A percentile compares a stretch with the other conserved stretches of the same genome.
These are phyloP conservation scores for Mortierella hygrophila DNA, from an alignment of 192 early-diverging fungal species.

Conservation along the genomic window DNA sequence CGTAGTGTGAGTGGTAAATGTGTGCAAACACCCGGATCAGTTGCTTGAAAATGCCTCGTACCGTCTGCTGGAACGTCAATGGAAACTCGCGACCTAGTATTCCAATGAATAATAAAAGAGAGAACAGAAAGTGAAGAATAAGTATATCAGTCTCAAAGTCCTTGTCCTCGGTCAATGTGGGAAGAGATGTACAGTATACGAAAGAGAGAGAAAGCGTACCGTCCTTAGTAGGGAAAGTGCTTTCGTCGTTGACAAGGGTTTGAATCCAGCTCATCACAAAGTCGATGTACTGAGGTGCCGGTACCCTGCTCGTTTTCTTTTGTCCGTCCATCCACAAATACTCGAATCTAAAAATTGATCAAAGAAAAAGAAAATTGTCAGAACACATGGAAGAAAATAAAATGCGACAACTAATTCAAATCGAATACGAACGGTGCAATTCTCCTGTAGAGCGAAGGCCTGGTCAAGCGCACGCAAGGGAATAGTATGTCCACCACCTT, in stretches of 20 bases:
- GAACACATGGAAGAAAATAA: background rate
- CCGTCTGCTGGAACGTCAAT: constrained; percentile 74
- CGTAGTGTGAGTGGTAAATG: constrained; percentile 93
- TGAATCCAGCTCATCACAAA: constrained; percentile 91
- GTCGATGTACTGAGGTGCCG: constrained; percentile 96
- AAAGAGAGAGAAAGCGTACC: constrained; percentile 61
- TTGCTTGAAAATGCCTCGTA: constrained; percentile 85
- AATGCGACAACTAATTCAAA: background rate
- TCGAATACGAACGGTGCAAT: background rate
- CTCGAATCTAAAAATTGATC: constrained; percentile 66
- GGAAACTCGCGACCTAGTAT: constrained; percentile 87
- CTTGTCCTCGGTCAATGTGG: background rate
- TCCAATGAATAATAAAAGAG: background rate
- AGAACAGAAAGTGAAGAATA: background rate
- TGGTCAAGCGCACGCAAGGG: background rate
- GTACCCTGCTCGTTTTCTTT: constrained; percentile 81
- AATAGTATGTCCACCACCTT: background rate
- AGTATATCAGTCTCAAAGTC: no score
- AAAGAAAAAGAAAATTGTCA: constrained; percentile 3
- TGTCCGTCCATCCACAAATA: constrained; percentile 94
- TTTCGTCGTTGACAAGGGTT: constrained; percentile 88
- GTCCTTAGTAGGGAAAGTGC: constrained; percentile 92
- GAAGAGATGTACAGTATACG: background rate
- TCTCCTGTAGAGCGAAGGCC: background rate
- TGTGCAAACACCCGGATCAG: constrained; percentile 93